Evolutionary conservation across 2,329 filamentous ascomycete genomes (phyloP), one percentile per base, ranked within the genome.

Genomic region (Huntiella moniliformis): DNA sequence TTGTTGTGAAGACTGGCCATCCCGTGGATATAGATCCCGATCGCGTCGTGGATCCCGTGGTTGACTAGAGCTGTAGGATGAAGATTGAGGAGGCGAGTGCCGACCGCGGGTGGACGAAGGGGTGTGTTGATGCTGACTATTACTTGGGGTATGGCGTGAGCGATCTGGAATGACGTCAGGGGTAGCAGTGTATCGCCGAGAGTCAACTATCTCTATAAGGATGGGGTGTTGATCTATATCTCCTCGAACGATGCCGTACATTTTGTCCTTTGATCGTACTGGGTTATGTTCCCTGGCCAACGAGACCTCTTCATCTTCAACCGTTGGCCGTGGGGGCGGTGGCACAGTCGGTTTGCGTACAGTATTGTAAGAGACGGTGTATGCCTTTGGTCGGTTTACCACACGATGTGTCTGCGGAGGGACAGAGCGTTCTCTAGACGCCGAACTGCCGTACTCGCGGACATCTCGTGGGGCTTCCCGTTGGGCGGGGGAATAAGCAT

Each of bases 291-390:
- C 48, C 32, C 44, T 36, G 6, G 48, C 44, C 11, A 50, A 22
- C 7, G 48, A 46, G 11, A 45, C 44, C 10, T 34, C 44, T 28
- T 50, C 48, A 38, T 46, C 44, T 41, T 50, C 48, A 34, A 44
- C 46, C 17, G 48, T 44, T 12, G 48, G 48, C 33, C 44, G 40
- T 8, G 48, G 48, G 3, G 48, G 48, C 12, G 48, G 48, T 7
- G 48, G 48, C 15, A 47, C 44, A 3, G 48, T 41, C 5, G 48
- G 45, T 22, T 50, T 50, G 1, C 48, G 39, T 11, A 43, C 33
- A 12, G 44, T 50, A 13, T 50, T 50, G 32, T 50, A 50, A 8
- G 48, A 50, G 11, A 50, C 48, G 8, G 48, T 44, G 32, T 46
- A 50, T 7, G 48, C 40, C 17, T 47, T 50, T 8, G 40, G 44